Evolutionary conservation across 2,329 filamentous ascomycete species (phyloP), one percentile per base, ranked within the genome.

Genomic region (Zasmidium cellare): DNA sequence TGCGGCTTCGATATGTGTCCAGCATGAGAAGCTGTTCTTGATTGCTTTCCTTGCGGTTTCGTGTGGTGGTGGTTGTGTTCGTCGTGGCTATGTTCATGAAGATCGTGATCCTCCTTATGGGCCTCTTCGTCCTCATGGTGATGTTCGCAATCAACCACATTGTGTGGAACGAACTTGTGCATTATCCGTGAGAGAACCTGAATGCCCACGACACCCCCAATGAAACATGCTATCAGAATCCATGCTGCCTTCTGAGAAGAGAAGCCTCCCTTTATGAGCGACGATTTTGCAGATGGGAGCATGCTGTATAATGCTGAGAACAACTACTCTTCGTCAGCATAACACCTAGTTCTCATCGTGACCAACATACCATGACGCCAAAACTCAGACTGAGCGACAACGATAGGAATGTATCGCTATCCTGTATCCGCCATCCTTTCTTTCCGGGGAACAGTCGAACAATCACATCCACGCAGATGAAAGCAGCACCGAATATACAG

Each of bases 281-380:
- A 96, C 41, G 80, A 80, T 70, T 89, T 92, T 1, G 93, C 87
- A 19, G 90, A 91, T 9, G 93, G 93, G 7, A 97, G 82, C 90
- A 97, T 97, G 74, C 87, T 94, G 74, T 92, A 96, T 25, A 97
- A 77, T 1, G 93, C 87, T 35, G 92, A 96, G 75, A 96, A 97
- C 44, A 96, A 83, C 92, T 96, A 67, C 3, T 51, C 25, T 14
- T 12, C 19, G 18, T 65, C 28, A 66, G 62, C 25, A 51, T 24
- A 28, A 49, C 46, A 11, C 22, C 38, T 46, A 6, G 35, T 48
- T 7, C 12, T 28, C 23, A n/a, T 25, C 2, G 47, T 38, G 28
- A 20, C 25, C 31, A 25, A 71, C 84, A 64, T 75, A 96, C 92
- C 92, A 99, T 96, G 47, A 97, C 92, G 46, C 94, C 93, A 66